Conservation (phyloP, 495 filamentous ascomycete genomes). For the Aspergillus conjunctus region DNA sequence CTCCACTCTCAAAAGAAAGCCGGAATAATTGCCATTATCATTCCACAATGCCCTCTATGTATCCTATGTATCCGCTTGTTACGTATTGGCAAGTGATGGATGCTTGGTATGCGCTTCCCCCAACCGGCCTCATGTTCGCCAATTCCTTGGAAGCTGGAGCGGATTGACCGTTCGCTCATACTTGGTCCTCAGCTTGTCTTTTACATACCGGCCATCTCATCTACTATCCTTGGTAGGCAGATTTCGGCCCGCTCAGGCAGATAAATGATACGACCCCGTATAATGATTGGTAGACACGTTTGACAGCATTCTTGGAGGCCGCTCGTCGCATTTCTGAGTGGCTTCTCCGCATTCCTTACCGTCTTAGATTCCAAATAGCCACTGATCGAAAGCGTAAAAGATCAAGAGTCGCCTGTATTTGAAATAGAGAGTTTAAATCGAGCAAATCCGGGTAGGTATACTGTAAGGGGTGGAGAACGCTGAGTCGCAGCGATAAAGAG, state of each 20-base stretch:
- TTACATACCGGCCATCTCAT: conserved; percentile 7
- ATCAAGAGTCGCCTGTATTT: background rate
- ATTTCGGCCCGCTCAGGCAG: conserved; percentile 10
- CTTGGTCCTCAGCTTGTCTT: conserved; percentile 1
- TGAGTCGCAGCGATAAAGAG: background rate
- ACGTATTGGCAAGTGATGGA: background rate
- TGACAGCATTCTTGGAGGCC: conserved; percentile 21
- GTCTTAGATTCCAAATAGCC: conserved; percentile 14
- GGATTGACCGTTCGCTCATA: conserved; percentile 5
- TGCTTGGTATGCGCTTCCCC: background rate
- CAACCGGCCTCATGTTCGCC: background rate
- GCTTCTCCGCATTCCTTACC: conserved; percentile 18
- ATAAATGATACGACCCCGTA: background rate
- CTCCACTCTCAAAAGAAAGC: background rate
- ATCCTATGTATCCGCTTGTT: background rate
- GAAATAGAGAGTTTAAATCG: background rate
- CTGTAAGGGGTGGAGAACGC: background rate
- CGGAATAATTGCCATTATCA: background rate
- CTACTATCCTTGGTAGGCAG: conserved; percentile 1
- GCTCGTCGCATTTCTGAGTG: conserved; percentile 4
- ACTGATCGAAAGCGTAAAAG: conserved; percentile 10
- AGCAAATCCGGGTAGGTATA: background rate
- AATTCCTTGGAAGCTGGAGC: conserved; percentile 10
- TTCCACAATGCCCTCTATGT: background rate
- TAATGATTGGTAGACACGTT: conserved; percentile 9